These are phyloP conservation scores for Ascochyta koolunga DNA, from an alignment of 2,329 filamentous ascomycete genomes.

Conservation along the genomic window DNA sequence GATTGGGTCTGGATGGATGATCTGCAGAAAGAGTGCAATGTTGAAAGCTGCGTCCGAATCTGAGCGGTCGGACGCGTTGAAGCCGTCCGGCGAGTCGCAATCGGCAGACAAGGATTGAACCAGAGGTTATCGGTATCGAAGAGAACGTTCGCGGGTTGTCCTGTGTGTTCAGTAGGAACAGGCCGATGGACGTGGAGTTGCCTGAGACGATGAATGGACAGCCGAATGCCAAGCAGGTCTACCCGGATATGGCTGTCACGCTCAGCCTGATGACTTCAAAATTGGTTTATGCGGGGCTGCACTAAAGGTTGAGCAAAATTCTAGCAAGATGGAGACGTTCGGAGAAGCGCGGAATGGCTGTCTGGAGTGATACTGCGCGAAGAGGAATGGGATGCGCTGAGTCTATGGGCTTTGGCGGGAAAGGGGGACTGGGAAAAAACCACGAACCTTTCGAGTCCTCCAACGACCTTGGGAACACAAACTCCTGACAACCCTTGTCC, in stretches of 20 bases:
- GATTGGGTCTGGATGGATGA: too few species aligned
- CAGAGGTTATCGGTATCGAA: not conserved
- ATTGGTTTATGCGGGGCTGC: not conserved
- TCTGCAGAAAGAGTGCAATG: too few species aligned
- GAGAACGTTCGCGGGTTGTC: not conserved
- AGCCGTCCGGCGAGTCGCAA: too few species aligned
- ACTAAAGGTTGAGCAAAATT: not conserved
- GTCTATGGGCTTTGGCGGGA: not conserved
- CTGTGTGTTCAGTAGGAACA: not conserved
- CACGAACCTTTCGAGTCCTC: not conserved
- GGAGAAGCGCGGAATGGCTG: not conserved
- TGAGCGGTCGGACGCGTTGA: too few species aligned
- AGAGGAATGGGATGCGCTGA: not conserved
- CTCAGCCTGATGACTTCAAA: not conserved
- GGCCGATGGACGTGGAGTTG: not conserved
- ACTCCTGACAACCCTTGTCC: not conserved
- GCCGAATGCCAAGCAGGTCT: not conserved
- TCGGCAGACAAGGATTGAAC: not conserved
- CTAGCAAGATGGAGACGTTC: not conserved
- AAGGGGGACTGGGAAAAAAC: not conserved
- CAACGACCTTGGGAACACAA: not conserved
- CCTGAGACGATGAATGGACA: not conserved
- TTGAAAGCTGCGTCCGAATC: too few species aligned
- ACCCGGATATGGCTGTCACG: not conserved
- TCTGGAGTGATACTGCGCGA: not conserved